Evolutionary conservation across 331 rosid species (phyloP), one percentile per base, ranked within the genome.

Genomic region (Stylosanthes scabra): DNA sequence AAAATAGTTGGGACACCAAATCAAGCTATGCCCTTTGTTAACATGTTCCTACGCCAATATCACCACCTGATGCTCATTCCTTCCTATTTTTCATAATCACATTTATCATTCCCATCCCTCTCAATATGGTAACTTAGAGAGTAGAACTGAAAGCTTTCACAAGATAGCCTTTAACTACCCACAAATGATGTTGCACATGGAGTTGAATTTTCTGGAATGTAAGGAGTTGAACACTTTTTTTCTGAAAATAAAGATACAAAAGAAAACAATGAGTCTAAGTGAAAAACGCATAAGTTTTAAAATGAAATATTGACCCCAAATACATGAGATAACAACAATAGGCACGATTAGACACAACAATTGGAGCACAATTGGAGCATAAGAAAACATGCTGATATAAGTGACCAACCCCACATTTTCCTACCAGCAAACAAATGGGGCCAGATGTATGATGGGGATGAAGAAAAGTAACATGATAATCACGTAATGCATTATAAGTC

Each of bases 121-220:
- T n/a, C n/a, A n/a, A n/a, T n/a, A n/a, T n/a, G n/a, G n/a, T n/a
- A n/a, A n/a, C n/a, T n/a, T n/a, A n/a, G n/a, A n/a, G n/a, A n/a
- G n/a, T n/a, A n/a, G n/a, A n/a, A n/a, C n/a, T n/a, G n/a, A n/a
- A n/a, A n/a, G n/a, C n/a, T n/a, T n/a, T n/a, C n/a, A 80, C 97
- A 91, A 81, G 91, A 68, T 15, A 96, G 92, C 63, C 97, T 97
- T 78, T 91, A 80, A 84, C 89, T 94, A 69, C 97, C 97, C 78
- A 94, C 92, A 52, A 95, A 91, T 75, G 91, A 81, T 14, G 99
- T 95, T 59, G 99, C 92, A 54, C 99, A 95, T 13, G 96, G 91
- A 75, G 77, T 51, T 44, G 71, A 63, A 74, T 78, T 88, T 76
- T 75, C 86, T 14, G 90, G 85, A 25, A 76, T 58, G 69, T 81